phyloP scores from a whole-genome alignment of 257 asterid species.

The Plectranthus barbatus region DNA sequence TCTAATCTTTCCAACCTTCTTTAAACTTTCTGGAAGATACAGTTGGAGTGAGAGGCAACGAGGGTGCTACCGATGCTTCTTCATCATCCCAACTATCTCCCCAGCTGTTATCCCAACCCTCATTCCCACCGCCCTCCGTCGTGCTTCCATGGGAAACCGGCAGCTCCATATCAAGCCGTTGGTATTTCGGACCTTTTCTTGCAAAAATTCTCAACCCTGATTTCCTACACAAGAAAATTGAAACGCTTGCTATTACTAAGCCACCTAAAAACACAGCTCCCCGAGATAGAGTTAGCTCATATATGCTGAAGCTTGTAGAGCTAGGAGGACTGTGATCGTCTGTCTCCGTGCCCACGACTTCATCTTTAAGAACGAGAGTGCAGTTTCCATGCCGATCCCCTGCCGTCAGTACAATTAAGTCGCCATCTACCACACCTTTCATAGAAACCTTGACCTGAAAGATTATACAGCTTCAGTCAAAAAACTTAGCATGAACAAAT shows the following conservation, averaged over 20 bases:
- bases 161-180: conserved; percentile 61
- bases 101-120: conserved; percentile 83
- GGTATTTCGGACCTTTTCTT: conserved; percentile 35
- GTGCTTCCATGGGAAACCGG: conserved; percentile 53
- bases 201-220: conserved; percentile 28
- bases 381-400: conserved; percentile 60
- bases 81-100: conserved; percentile 82
- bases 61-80: conserved; percentile 56
- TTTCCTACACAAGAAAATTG: conserved; percentile 30
- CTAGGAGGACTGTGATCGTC: conserved; percentile 19
- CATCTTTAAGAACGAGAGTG: conserved; percentile 48
- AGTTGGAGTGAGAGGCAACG: conserved; percentile 59
- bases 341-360: conserved; percentile 25
- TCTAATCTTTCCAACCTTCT: conserved; percentile 68
- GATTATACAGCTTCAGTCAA: neutral
- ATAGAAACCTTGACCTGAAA: conserved; percentile 61
- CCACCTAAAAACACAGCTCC: conserved; percentile 36
- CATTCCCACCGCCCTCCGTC: conserved; percentile 24
- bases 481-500: neutral
- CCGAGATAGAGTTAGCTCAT: conserved; percentile 15
- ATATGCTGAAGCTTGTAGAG: conserved; percentile 18
- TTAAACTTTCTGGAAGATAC: conserved; percentile 50
- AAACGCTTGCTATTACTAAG: conserved; percentile 21
- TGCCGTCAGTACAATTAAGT: conserved; percentile 36
- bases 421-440: conserved; percentile 29